Evolutionary conservation across 495 filamentous ascomycete species (phyloP), one percentile per base, ranked within the genome.

Genomic region (Trichoderma virens): DNA sequence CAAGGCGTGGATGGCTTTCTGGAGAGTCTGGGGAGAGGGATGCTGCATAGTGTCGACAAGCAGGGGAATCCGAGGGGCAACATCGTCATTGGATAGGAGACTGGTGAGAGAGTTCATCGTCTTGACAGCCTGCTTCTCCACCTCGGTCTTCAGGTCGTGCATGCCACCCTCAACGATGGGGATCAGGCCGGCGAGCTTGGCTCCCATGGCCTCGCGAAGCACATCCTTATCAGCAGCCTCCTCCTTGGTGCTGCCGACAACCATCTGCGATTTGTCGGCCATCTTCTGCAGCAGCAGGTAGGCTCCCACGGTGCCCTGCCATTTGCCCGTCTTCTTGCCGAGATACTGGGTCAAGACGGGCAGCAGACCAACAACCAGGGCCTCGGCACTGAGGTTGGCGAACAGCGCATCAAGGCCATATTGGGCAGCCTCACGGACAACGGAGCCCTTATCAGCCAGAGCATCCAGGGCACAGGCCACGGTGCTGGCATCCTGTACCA

Each of bases 11-110:
- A 99, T 99, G 45, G 94, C 93, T 78, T 96, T 94, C 70, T 94
- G 89, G 62, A 94, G 82, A 18, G 88, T 88, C 70, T 95, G 86
- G n/a, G 89, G 83, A 7, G 90, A 95, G 3, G 95, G 94, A 63
- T 97, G 86, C 70, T 97, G 90, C 88, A 99, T 97, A 43, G 92
- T 91, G 72, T 93, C 90, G 74, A 99, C 88, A 47, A 99, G 82
- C 7, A 96, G 86, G 5, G 94, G 95, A 67, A 98, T 95, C 67
- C 93, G 86, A 32, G 93, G 92, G 39, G 87, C 87, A 35, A 99
- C 92, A 75, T 99, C 94, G 76, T 99, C 94, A 79, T 99, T 99
- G 68, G 91, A 92, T 38, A 99, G 84, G 2, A 99, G 85, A 13
- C 90, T 90, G 13, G 92, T 95, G 45, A 99, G 77, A 31, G 90